Evolutionary conservation across 352 stramenopile species (phyloP).

Genomic region (Phytophthora sojae): DNA sequence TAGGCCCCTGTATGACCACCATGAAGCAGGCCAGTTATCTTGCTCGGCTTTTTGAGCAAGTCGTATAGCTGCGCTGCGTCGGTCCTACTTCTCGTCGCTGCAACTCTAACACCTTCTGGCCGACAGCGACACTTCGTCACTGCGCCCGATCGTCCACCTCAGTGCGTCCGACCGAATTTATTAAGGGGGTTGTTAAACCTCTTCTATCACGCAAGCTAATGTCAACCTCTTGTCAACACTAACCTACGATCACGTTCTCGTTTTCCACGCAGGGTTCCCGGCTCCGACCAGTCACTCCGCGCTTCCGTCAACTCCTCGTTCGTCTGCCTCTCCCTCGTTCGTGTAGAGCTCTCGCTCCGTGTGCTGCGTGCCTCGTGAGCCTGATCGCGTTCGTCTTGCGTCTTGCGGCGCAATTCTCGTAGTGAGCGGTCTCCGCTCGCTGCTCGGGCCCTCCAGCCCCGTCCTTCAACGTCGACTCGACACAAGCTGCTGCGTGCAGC

Average conservation of each 20-base stretch:
- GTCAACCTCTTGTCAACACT: not conserved
- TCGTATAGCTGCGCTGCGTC: not conserved
- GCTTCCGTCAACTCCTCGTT: not conserved
- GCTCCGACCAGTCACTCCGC: not conserved
- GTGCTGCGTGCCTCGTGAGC: not conserved
- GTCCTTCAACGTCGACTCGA: not conserved
- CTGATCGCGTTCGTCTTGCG: too few relatives aligned
- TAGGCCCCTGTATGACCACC: not conserved
- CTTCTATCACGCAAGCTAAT: not conserved
- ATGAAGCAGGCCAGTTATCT: not conserved
- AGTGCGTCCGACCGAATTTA: too few relatives aligned
- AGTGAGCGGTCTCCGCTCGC: not conserved
- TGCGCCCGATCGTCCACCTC: not conserved
- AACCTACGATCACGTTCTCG: not conserved
- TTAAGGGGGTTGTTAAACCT: not conserved
- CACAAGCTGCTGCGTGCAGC: not conserved
- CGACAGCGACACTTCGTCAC: not conserved
- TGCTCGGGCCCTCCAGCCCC: not conserved
- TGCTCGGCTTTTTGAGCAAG: not conserved
- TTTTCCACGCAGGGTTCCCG: not conserved
- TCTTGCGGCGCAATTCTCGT: not conserved
- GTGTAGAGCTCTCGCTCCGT: not conserved
- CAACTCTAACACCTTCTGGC: not conserved
- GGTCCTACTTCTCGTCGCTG: not conserved
- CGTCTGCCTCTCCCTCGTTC: not conserved